Conservation (phyloP, 768 basidiomycete genomes). For the Hirschioporus abietinus region DNA sequence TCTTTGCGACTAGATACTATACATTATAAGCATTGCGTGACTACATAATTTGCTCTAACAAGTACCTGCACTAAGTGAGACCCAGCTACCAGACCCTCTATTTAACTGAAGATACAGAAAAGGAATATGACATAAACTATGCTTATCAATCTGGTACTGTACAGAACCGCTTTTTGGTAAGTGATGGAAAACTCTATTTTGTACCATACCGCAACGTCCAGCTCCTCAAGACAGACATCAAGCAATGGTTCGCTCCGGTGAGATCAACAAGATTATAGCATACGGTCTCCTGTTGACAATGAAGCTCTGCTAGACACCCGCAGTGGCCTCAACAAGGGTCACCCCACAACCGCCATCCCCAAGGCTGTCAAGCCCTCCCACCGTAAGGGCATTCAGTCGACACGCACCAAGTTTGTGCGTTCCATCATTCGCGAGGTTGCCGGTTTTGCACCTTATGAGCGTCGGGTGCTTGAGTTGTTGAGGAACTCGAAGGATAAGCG, state of each 20-base stretch:
- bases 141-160: constrained; percentile 14
- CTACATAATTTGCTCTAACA: background rate
- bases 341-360: constrained; percentile 80
- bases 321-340: constrained; percentile 81
- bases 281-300: background rate
- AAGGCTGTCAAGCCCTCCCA: constrained; percentile 75
- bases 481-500: constrained; percentile 99
- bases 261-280: constrained; percentile 25
- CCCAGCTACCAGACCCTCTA: background rate
- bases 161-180: constrained; percentile 11
- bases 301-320: constrained; percentile 60
- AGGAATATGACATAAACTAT: background rate
- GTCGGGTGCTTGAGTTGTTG: constrained; percentile 96
- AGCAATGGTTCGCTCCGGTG: constrained; percentile 76
- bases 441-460: constrained; percentile 96
- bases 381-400: constrained; percentile 87
- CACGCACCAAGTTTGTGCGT: constrained; percentile 91
- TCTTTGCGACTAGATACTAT: constrained; percentile 9
- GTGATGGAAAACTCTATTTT: constrained; percentile 6
- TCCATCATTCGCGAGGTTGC: constrained; percentile 94
- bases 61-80: background rate
- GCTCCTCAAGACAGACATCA: constrained; percentile 56
- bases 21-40: constrained; percentile 11
- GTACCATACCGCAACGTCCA: constrained; percentile 9
- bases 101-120: too few relatives aligned